These are phyloP conservation scores for Cercospora citrullina DNA, from an alignment of 2,329 filamentous ascomycete species.

Conservation along the genomic window DNA sequence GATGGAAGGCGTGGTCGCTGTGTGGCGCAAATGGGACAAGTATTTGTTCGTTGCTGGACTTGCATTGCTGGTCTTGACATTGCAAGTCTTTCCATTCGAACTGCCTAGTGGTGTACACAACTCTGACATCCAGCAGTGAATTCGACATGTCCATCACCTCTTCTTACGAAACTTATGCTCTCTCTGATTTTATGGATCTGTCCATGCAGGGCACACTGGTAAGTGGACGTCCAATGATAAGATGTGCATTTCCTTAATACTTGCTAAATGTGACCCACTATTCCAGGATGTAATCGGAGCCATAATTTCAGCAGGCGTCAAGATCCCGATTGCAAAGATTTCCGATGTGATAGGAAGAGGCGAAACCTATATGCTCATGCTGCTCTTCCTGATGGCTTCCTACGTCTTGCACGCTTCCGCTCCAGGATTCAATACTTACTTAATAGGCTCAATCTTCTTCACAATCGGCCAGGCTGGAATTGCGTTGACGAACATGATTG, in stretches of 20 bases:
- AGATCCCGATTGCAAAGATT: conserved; percentile 47
- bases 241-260: not conserved
- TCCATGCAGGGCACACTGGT: conserved; percentile 40
- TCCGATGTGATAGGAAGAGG: conserved; percentile 47
- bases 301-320: conserved; percentile 44
- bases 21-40: conserved; percentile 9
- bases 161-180: conserved; percentile 46
- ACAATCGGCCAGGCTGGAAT: conserved; percentile 44
- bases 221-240: not conserved
- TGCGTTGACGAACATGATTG: conserved; percentile 45
- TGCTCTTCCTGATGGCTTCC: conserved; percentile 41
- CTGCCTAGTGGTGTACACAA: not conserved
- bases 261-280: not conserved
- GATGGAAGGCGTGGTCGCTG: conserved; percentile 17
- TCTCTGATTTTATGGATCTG: conserved; percentile 43
- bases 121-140: conserved; percentile 31
- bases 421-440: conserved; percentile 41
- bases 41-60: conserved; percentile 9
- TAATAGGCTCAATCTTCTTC: conserved; percentile 42
- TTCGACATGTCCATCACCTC: conserved; percentile 43
- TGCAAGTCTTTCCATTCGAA: not conserved
- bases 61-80: conserved; percentile 9
- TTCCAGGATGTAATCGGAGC: conserved; percentile 38
- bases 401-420: conserved; percentile 44
- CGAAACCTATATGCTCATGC: conserved; percentile 41